These are phyloP conservation scores for Takakia lepidozioides DNA, from an alignment of 225 moss, liverwort and hornwort genomes.

Conservation along the genomic window DNA sequence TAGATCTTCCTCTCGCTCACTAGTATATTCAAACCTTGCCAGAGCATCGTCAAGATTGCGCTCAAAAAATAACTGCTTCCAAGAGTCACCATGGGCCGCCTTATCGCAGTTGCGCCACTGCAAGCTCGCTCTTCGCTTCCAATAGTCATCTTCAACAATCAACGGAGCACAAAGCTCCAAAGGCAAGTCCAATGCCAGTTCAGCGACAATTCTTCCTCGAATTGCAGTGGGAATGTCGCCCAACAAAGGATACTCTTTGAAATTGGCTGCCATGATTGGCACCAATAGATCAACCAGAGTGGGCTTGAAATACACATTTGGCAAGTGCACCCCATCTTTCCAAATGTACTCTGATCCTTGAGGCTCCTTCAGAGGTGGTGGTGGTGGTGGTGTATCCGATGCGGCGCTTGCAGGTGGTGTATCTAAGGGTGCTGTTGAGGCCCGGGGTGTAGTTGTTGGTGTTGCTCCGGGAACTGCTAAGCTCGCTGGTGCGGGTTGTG, in stretches of 20 bases:
- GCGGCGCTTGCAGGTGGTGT: no score
- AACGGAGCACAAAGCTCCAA: constrained; percentile 66
- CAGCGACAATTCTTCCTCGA: constrained; percentile 27
- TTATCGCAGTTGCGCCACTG: constrained; percentile 71
- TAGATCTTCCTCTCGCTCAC: constrained; percentile 43
- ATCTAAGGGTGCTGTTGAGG: no score
- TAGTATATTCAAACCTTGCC: constrained; percentile 55
- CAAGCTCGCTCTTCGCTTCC: constrained; percentile 65
- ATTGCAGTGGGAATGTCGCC: constrained; percentile 43
- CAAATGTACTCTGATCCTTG: constrained; percentile 19
- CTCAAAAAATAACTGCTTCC: constrained; percentile 93
- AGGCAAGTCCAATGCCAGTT: constrained; percentile 61
- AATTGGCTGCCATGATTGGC: constrained; percentile 50
- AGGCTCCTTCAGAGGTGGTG: neutral
- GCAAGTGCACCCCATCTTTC: constrained; percentile 33
- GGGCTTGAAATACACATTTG: constrained; percentile 47
- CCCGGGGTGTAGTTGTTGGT: no score
- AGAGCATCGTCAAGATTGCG: constrained; percentile 43
- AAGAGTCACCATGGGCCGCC: constrained; percentile 66
- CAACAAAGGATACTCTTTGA: constrained; percentile 50
- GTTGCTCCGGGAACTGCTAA: no score
- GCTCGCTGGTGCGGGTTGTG: no score
- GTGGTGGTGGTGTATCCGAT: no score
- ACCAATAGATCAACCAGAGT: constrained; percentile 70
- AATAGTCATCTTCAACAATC: constrained; percentile 74